Evolutionary conservation across 2,329 filamentous ascomycete genomes (phyloP).

Genomic region (Furcasterigmium sp.): DNA sequence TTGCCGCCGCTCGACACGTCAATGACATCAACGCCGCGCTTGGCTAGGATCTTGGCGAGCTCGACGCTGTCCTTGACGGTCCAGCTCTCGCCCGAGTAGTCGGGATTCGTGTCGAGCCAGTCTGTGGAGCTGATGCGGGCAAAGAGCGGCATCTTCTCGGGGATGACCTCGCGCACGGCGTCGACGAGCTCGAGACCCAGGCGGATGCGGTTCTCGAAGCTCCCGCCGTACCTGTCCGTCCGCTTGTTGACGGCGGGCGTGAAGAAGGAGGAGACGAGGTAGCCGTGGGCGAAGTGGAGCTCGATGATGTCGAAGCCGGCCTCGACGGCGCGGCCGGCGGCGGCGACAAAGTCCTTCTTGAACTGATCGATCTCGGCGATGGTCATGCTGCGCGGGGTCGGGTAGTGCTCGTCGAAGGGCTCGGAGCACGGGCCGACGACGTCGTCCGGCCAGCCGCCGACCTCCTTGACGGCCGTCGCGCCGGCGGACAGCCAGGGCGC

Average conservation of each 20-base stretch:
- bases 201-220: slow-evolving; percentile 66
- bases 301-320: slow-evolving; percentile 66
- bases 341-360: slow-evolving; percentile 54
- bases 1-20: slow-evolving; percentile 68
- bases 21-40: slow-evolving; percentile 66
- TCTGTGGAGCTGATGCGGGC: slow-evolving; percentile 70
- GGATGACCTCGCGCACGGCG: slow-evolving; percentile 55
- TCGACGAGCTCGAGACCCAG: slow-evolving; percentile 64
- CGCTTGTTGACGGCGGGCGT: slow-evolving; percentile 66
- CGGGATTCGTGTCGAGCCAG: slow-evolving; percentile 61
- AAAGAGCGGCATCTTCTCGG: slow-evolving; percentile 65
- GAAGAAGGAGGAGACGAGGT: slow-evolving; percentile 66
- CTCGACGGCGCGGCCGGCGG: slow-evolving; percentile 49
- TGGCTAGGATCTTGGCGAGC: slow-evolving; percentile 59
- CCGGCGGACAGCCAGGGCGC: slow-evolving; percentile 61
- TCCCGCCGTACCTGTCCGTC: slow-evolving; percentile 62
- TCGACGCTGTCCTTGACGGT: slow-evolving; percentile 56
- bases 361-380: slow-evolving; percentile 58
- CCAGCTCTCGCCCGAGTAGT: slow-evolving; percentile 57
- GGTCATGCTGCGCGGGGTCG: slow-evolving; percentile 60
- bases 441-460: slow-evolving; percentile 47
- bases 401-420: slow-evolving; percentile 53
- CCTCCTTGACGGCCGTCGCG: slow-evolving; percentile 40
- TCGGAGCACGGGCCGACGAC: slow-evolving; percentile 40
- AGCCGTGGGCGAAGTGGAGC: slow-evolving; percentile 76